These are phyloP conservation scores for Magnusiomyces suaveolens DNA, from an alignment of 1,139 yeast genomes.

Conservation along the genomic window DNA sequence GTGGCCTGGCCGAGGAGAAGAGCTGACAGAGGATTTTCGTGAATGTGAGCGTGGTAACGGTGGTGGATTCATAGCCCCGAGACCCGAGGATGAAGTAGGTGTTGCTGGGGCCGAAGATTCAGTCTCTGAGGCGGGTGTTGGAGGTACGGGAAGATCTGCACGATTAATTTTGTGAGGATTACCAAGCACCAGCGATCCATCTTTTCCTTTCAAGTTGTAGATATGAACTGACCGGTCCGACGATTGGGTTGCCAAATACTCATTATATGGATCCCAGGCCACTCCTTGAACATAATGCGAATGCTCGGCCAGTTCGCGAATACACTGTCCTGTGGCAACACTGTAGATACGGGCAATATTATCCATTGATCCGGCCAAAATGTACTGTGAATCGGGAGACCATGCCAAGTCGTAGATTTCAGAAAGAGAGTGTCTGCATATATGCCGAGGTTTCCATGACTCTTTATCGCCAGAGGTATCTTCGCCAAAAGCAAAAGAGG, in stretches of 20 bases:
- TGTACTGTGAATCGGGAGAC: conserved; percentile 71
- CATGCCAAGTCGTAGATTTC: conserved; percentile 87
- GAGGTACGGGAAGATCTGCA: conserved; percentile 12
- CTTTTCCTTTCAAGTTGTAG: conserved; percentile 38
- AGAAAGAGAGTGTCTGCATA: conserved; percentile 51
- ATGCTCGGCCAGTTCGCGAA: conserved; percentile 62
- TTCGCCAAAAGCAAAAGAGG: conserved; percentile 20
- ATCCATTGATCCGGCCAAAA: conserved; percentile 91
- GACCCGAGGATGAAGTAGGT: background rate
- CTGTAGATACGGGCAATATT: conserved; percentile 64
- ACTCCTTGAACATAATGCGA: conserved; percentile 91
- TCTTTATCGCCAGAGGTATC: conserved; percentile 45
- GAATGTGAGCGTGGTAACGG: conserved; percentile 7
- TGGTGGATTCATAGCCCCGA: background rate
- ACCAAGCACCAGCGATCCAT: conserved; percentile 35
- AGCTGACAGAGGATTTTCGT: conserved; percentile 9
- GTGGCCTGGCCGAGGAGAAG: conserved; percentile 13
- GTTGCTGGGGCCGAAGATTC: background rate
- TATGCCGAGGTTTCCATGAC: conserved; percentile 53
- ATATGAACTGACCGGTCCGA: conserved; percentile 79
- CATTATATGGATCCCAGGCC: conserved; percentile 81
- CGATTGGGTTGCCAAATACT: conserved; percentile 74
- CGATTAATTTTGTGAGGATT: conserved; percentile 20
- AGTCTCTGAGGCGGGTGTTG: conserved; percentile 10
- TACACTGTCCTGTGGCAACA: conserved; percentile 47